Base-by-base conservation (phyloP, 371 early-diverging fungal species). In the Dipsacomyces acuminosporus region DNA sequence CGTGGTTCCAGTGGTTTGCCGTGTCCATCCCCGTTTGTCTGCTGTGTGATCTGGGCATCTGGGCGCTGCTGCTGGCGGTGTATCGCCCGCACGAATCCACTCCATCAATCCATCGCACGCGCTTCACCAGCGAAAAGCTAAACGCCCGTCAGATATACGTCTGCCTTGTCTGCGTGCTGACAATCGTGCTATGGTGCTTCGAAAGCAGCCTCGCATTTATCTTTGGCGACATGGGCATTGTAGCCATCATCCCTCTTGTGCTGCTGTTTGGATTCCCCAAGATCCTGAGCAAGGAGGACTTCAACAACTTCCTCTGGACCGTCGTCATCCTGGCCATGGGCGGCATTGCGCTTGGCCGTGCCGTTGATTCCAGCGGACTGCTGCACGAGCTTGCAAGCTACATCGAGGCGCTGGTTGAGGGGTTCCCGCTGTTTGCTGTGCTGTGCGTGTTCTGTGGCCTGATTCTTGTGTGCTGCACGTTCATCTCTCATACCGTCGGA, bases 311-410 rank as follows among this genome's bases (percentile, higher is more conserved):
- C 61, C 60, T 89, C 51, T 92, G 91, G 93, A 88, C 90, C 26
- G 96, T 96, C 6, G 89, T 96, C 21, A 89, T 96, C 44, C 81
- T 96, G 24, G 96, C 95, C 22, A 91, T 93, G 88, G 94, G 94
- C 30, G 96, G 95, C 46, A 87, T 88, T 57, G 88, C 91, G 3
- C 81, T 95, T 19, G 96, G 95, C 48, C 86, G 87, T 44, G 91
- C 93, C 0, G 95, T 95, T n/a, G 85, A 89, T 17, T 84, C 85
- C 2, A 84, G 87, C 15, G 93, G 94, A 0, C 73, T 97, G 20
- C 74, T 97, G 22, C 78, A 81, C 17, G 82, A 82, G 49, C 87
- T 97, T 54, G 89, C 94, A 0, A 62, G 64, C 18, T 51, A 73
- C 8, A 85, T 97, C 19, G 79, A 85, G 17, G 58, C 62, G 0